Base-by-base conservation (phyloP, 2,329 filamentous ascomycete genomes). In the Cercospora zeae-maydis region DNA sequence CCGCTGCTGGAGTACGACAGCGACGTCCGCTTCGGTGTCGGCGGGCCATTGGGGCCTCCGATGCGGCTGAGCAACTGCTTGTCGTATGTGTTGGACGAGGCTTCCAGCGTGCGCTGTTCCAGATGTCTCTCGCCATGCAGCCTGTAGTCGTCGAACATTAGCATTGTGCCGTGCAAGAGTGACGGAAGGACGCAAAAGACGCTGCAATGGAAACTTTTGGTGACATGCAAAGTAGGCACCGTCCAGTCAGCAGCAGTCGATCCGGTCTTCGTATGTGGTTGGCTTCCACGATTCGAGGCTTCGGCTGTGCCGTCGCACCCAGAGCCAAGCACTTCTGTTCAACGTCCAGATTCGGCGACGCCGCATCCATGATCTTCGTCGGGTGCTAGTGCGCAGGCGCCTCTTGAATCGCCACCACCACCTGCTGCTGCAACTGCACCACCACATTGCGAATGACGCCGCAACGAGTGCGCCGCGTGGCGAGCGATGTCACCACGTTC, bases 1-100 rank as follows among this genome's bases (percentile, higher is more conserved):
- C 66, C 68, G 24, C 24, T 51, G 24, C 24, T 51, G 14, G 65
- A 64, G 47, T 69, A 70, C 8, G 73, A 75, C 4, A 75, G 51
- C 6, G 74, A 75, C 33, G 69, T 67, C 55, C 82, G 78, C 16
- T 83, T 81, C 27, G 82, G 82, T 7, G 84, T 85, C 61, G 82
- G 82, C 5, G 83, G 81, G 21, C 63, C 64, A 62, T 82, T 64
- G 1, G 72, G 72, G 52, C 85, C 85, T 33, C 84, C 84, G 63
- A 87, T 87, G 67, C 85, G 86, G 54, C 84, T 85, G 27, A 88
- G 75, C 11, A 87, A 75, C 65, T 85, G 83, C 72, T 86, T 83
- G 70, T 88, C 85, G 74, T 87, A 88, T 33, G 82, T 83, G 70
- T 86, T 83, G 24, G 84, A 86, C 2, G 84, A 86, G 61, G 79